phyloP scores from a whole-genome alignment of 129 eudicot genomes.

The Flaveria brownii region DNA sequence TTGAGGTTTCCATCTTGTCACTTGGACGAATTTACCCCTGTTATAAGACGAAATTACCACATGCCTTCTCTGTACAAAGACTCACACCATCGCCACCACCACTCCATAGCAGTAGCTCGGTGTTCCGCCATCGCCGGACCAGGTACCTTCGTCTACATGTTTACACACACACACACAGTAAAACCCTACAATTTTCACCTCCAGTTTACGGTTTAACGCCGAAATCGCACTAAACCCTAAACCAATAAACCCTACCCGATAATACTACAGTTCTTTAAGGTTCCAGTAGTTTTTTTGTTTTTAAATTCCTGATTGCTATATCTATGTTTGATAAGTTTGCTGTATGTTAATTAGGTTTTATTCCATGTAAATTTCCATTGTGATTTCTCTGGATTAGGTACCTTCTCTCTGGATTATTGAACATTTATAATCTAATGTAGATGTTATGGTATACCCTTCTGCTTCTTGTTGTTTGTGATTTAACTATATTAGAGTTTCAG shows the following conservation, averaged over 20 bases:
- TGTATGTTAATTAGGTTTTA: neutral
- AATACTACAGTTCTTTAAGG: neutral
- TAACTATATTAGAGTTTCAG: too few relatives aligned
- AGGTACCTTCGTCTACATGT: too few relatives aligned
- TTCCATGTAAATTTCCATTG: neutral
- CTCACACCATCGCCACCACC: neutral
- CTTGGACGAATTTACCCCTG: neutral
- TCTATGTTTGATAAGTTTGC: neutral
- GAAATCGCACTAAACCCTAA: too few relatives aligned
- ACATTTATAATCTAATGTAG: neutral
- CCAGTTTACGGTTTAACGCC: too few relatives aligned
- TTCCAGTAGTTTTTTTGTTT: neutral
- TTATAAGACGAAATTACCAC: too few relatives aligned
- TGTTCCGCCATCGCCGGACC: constrained; percentile 6
- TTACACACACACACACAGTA: too few relatives aligned
- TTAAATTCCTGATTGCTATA: neutral
- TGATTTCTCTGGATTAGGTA: neutral
- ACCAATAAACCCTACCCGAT: constrained; percentile 1
- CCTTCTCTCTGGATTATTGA: neutral
- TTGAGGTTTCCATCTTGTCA: neutral
- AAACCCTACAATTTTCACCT: too few relatives aligned
- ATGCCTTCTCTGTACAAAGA: neutral
- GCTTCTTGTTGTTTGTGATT: too few relatives aligned
- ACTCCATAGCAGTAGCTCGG: neutral
- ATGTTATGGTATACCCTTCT: too few relatives aligned